Percentiles rank a stretch among this genome's conserved stretches.
Evolutionary conservation across 2,329 filamentous ascomycete genomes (phyloP).

Genomic region (Emmonsia crescens): DNA sequence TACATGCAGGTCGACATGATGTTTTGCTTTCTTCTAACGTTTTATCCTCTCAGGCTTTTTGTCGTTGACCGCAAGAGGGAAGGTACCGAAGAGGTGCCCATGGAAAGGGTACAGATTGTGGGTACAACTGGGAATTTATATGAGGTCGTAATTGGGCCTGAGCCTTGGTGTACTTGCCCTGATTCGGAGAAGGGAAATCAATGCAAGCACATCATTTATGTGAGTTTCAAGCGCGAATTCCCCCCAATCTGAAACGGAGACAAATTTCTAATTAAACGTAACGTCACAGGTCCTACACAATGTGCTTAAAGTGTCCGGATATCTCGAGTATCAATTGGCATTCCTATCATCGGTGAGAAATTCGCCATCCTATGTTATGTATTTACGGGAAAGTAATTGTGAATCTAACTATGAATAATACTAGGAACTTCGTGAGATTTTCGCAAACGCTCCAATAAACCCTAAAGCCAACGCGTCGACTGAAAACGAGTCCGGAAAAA

Average conservation of each 20-base stretch:
- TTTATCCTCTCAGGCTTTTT: conserved; percentile 37
- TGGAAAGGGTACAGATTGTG: conserved; percentile 46
- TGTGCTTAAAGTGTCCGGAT: conserved; percentile 45
- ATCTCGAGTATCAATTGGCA: conserved; percentile 50
- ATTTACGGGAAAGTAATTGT: not conserved
- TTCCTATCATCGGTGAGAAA: conserved; percentile 40
- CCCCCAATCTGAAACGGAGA: not conserved
- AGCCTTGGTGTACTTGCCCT: conserved; percentile 46
- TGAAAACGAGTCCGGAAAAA: conserved; percentile 35
- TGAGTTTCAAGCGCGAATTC: conserved; percentile 19
- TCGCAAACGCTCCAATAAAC: conserved; percentile 42
- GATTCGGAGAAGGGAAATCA: conserved; percentile 45
- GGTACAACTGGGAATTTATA: conserved; percentile 55
- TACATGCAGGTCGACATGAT: not conserved
- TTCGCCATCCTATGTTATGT: not conserved
- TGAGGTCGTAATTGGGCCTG: conserved; percentile 42
- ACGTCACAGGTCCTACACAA: conserved; percentile 41
- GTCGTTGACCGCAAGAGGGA: conserved; percentile 42
- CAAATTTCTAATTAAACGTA: conserved; percentile 11
- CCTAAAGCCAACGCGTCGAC: conserved; percentile 28
- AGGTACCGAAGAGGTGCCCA: conserved; percentile 34
- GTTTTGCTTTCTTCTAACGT: conserved; percentile 3
- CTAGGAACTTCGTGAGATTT: conserved; percentile 46
- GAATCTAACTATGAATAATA: not conserved
- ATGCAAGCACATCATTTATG: conserved; percentile 55